phyloP scores from a whole-genome alignment of 352 stramenopile genomes.

The Phytophthora idaei region DNA sequence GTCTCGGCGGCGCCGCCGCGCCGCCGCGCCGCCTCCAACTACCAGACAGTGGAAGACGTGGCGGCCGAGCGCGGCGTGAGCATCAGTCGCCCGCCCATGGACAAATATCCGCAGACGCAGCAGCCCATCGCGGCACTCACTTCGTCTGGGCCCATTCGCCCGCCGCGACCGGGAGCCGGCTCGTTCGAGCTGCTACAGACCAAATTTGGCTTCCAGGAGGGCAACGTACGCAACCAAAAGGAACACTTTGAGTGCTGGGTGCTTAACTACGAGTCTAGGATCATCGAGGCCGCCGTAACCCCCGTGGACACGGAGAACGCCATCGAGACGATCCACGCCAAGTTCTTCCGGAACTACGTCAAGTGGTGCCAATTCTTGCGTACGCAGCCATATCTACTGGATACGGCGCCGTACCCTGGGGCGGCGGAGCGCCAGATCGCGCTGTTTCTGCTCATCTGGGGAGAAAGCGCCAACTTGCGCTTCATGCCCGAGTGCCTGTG shows the following conservation, averaged over 20 bases:
- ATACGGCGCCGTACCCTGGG: conserved; percentile 35
- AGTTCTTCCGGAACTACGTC: conserved; percentile 93
- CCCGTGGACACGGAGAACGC: conserved; percentile 59
- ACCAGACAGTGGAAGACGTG: conserved; percentile 79
- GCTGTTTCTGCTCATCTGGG: conserved; percentile 88
- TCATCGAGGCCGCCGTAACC: conserved; percentile 26
- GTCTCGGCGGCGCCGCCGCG: conserved; percentile 36
- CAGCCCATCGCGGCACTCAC: conserved; percentile 24
- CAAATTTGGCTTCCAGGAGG: conserved; percentile 90
- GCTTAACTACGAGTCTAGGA: conserved; percentile 83
- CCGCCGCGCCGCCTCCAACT: conserved; percentile 74
- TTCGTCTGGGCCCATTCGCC: conserved; percentile 24
- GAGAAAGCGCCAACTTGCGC: conserved; percentile 82
- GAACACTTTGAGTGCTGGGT: conserved; percentile 88
- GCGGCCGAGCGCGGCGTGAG: conserved; percentile 48
- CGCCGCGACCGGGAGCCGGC: conserved; percentile 35
- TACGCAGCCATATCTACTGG: conserved; percentile 84
- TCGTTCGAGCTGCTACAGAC: conserved; percentile 84
- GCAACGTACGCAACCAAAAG: conserved; percentile 84
- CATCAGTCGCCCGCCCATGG: conserved; percentile 34
- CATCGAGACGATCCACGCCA: conserved; percentile 88
- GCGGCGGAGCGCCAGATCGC: conserved; percentile 68
- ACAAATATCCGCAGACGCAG: conserved; percentile 16
- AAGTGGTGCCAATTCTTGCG: conserved; percentile 96
- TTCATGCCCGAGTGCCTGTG: conserved; percentile 92